phyloP scores from a whole-genome alignment of 345 rosid genomes.

The Crucihimalaya himalaica region DNA sequence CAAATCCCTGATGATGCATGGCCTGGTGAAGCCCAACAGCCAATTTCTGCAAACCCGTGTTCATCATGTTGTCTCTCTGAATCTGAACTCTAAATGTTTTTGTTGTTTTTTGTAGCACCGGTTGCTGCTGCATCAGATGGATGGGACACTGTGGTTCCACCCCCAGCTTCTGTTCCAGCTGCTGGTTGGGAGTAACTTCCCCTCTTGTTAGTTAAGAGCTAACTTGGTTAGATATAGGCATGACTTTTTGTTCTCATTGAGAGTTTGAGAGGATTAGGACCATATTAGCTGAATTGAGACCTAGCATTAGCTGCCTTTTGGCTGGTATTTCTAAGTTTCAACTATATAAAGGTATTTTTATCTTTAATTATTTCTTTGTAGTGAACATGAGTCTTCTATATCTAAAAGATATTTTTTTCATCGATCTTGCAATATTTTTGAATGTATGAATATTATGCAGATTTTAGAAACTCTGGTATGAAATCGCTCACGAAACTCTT shows the following conservation, averaged over 20 bases:
- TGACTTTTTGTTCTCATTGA: not conserved
- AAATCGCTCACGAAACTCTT: not conserved
- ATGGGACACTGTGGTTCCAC: constrained; percentile 47
- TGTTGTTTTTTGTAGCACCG: constrained; percentile 22
- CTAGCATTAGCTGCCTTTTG: not conserved
- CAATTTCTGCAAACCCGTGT: constrained; percentile 44
- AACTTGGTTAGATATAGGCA: not conserved
- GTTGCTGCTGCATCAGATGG: constrained; percentile 30
- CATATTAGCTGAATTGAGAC: not conserved
- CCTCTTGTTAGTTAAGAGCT: not conserved
- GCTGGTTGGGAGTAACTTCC: constrained; percentile 44
- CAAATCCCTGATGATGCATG: constrained; percentile 51
- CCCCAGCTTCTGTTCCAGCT: constrained; percentile 26
- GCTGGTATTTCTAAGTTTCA: not conserved
- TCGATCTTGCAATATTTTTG: not conserved
- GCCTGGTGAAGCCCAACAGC: constrained; percentile 50
- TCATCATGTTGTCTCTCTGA: not conserved
- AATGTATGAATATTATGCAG: not conserved
- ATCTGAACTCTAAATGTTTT: not conserved
- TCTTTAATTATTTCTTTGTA: not conserved
- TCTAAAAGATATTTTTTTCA: not conserved
- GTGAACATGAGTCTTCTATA: not conserved
- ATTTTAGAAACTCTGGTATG: not conserved
- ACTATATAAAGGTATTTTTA: not conserved
- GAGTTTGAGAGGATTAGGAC: not conserved